Evolutionary conservation across 495 filamentous ascomycete genomes (phyloP), one percentile per base, ranked within the genome.

Genomic region (Chaetomium fimeti): DNA sequence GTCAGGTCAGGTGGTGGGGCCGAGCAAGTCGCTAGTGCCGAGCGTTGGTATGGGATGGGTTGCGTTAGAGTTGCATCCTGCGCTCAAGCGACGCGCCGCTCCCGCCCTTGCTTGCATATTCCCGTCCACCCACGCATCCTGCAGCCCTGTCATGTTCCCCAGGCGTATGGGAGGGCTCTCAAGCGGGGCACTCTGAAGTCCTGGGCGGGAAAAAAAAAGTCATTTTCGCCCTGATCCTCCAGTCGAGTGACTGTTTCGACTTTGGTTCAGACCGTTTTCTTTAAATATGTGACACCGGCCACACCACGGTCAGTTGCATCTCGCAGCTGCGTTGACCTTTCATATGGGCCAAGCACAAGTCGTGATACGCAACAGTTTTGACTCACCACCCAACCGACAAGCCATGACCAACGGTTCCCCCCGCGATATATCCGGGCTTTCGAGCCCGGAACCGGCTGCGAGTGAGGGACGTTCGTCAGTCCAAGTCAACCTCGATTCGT

Each of bases 111-210:
- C 67, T 36, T 73, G 62, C 67, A 67, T 57, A 27, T 28, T 60
- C 57, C 60, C 61, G 66, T 57, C 27, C 61, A 48, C 40, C 59
- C 32, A 49, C 13, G 55, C 55, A 42, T 25, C 55, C 22, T 71
- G 57, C 65, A 66, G 67, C 63, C 63, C 65, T 64, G 68, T 60
- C 32, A 13, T 40, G 20, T 45, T 54, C 53, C 53, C 66, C 55
- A 73, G 73, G 73, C 73, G 60, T 64, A 48, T 62, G 60, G 32
- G 64, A 65, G 65, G 73, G 71, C 71, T 71, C 70, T 60, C 64
- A 58, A 59, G 57, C 55, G 61, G 59, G 65, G 61, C 64, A 22
- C 27, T 27, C 25, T 24, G 45, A 27, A 18, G 15, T 28, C 40
- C 22, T 16, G 43, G 24, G 22, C 32, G 32, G n/a, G 32, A 32